Conservation (phyloP, 2,329 filamentous ascomycete species). For the Claviceps pazoutovae region DNA sequence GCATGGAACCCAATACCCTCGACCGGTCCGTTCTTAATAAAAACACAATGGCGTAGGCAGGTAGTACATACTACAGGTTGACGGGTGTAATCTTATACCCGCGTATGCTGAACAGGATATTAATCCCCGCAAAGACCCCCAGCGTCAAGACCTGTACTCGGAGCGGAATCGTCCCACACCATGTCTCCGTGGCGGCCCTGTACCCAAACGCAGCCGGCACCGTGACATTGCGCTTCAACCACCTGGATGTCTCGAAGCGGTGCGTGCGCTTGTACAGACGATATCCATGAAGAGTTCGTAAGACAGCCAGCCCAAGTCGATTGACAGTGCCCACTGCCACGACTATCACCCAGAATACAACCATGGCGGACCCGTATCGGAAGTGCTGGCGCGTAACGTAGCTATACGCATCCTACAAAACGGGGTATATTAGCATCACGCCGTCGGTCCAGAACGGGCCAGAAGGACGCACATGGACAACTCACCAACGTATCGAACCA, state of each 20-base stretch:
- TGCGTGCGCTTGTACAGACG: not conserved
- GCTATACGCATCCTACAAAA: slow-evolving; percentile 11
- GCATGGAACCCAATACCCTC: not conserved
- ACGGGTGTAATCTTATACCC: slow-evolving; percentile 24
- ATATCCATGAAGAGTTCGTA: not conserved
- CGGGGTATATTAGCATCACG: not conserved
- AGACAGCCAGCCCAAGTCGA: slow-evolving; percentile 12
- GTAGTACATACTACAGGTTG: slow-evolving; percentile 25
- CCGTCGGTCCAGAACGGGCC: not conserved
- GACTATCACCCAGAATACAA: slow-evolving; percentile 27
- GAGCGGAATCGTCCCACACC: slow-evolving; percentile 31
- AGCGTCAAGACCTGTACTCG: slow-evolving; percentile 29
- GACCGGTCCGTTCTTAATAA: not conserved
- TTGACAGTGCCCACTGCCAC: slow-evolving; percentile 21
- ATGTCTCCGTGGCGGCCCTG: slow-evolving; percentile 27
- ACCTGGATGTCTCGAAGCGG: slow-evolving; percentile 7
- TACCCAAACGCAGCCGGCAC: slow-evolving; percentile 31
- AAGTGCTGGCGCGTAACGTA: slow-evolving; percentile 23
- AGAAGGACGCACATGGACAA: not conserved
- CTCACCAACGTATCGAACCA: slow-evolving; percentile 26
- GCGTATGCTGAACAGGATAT: slow-evolving; percentile 20
- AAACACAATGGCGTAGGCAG: not conserved
- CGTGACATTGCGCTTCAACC: slow-evolving; percentile 20
- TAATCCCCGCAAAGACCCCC: slow-evolving; percentile 22
- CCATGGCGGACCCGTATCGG: slow-evolving; percentile 22